Conservation (phyloP, 176 grass and related monocot species). For the Hsuehochloa calcarea region DNA sequence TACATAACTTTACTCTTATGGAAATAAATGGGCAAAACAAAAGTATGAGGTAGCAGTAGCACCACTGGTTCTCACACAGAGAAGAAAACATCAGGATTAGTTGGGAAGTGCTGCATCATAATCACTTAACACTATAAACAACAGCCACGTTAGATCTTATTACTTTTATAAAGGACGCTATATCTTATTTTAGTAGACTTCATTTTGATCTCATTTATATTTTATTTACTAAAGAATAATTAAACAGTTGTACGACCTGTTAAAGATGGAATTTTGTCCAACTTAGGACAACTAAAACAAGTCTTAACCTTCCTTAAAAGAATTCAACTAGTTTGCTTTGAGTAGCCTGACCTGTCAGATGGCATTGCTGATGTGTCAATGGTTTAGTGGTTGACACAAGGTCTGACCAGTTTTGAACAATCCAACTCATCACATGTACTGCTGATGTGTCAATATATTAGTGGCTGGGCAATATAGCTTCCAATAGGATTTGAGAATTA, state of each 20-base stretch:
- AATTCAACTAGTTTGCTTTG: not conserved
- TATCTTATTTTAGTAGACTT: not conserved
- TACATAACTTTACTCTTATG: too few relatives aligned
- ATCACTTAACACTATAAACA: not conserved
- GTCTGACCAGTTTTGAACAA: not conserved
- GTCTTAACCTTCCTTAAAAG: not conserved
- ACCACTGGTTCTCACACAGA: not conserved
- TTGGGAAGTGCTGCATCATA: not conserved
- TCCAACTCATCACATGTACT: conserved; percentile 11
- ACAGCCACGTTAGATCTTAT: not conserved
- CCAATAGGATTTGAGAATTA: conserved; percentile 21
- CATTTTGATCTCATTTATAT: not conserved
- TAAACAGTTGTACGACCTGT: not conserved
- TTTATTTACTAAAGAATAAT: not conserved
- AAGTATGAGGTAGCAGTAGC: too few relatives aligned
- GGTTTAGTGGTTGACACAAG: not conserved
- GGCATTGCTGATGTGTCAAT: conserved; percentile 24
- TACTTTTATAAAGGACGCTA: too few relatives aligned
- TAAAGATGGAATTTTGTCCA: not conserved
- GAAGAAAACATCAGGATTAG: not conserved
- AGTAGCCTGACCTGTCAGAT: not conserved
- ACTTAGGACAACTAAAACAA: not conserved
- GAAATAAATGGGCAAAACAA: too few relatives aligned
- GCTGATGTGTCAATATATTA: conserved; percentile 43
- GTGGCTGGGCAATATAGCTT: not conserved